Evolutionary conservation across 2,329 filamentous ascomycete genomes (phyloP), one percentile per base, ranked within the genome.

Genomic region (Triangularia setosa): DNA sequence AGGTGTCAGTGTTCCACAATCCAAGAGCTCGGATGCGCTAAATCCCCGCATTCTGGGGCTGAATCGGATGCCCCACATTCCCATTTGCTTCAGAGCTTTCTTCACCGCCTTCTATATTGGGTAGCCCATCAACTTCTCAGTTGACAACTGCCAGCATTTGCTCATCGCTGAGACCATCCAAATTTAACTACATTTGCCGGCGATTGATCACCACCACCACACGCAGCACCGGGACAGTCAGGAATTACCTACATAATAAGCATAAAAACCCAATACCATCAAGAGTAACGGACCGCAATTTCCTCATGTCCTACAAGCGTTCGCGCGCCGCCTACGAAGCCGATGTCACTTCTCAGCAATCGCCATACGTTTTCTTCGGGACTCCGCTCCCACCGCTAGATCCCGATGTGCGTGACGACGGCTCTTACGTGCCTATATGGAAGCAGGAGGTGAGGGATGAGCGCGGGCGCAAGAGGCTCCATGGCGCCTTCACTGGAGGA

Each of bases 371-470:
- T 63, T 74, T 90, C 63, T 96, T 90, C 75, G 95, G 95, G 74
- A 97, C 92, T 2, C 89, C 93, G 8, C 83, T 99, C 16, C 93
- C 93, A 0, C 86, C 91, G 3, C 80, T 87, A 65, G 92, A 96
- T 72, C 83, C 89, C 58, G 86, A 92, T 21, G 83, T 86, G 40
- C 89, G 92, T 72, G 93, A 98, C 76, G 92, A 97, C 79, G 94
- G 93, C 67, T 92, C 91, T 48, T 98, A 93, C 74, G 86, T 97
- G 16, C 95, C 95, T 0, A 79, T 97, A n/a, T 98, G 95, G 93
- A 97, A 98, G 80, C 95, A 99, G 81, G 94, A 97, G 75, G 93
- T 96, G 75, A 91, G 90, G 65, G 95, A 99, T 78, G 95, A 97
- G 74, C 88, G 88, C 69, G 95, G 95, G 16, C 84, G 93, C 71